Evolutionary conservation across 768 basidiomycete species (phyloP).

Genomic region (Podaxis sp.): DNA sequence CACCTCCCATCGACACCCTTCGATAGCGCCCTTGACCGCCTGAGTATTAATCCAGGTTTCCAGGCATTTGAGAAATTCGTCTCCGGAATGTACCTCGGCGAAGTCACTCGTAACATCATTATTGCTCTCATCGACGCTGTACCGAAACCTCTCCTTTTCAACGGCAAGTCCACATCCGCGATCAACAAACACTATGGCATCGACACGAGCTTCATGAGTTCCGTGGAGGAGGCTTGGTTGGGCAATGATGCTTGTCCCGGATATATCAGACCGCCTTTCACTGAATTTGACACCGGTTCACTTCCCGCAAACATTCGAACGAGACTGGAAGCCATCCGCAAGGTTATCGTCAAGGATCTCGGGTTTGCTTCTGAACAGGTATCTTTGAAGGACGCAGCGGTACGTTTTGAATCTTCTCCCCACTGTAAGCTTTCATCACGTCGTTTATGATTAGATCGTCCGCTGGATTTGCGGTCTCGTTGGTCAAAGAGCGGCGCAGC

Average conservation of each 20-base stretch:
- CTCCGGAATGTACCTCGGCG: slow-evolving; percentile 98
- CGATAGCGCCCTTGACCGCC: slow-evolving; percentile 89
- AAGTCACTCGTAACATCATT: slow-evolving; percentile 83
- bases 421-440: background rate
- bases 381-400: slow-evolving; percentile 53
- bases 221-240: slow-evolving; percentile 74
- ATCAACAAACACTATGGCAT: slow-evolving; percentile 93
- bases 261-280: slow-evolving; percentile 31
- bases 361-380: slow-evolving; percentile 54
- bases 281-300: slow-evolving; percentile 27
- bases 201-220: slow-evolving; percentile 90
- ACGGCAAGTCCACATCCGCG: slow-evolving; percentile 62
- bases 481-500: slow-evolving; percentile 72
- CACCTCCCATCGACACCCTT: slow-evolving; percentile 85
- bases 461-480: slow-evolving; percentile 78
- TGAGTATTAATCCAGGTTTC: slow-evolving; percentile 87
- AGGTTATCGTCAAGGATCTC: slow-evolving; percentile 59
- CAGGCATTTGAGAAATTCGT: slow-evolving; percentile 99
- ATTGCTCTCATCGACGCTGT: slow-evolving; percentile 76
- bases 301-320: slow-evolving; percentile 25
- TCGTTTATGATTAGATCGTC: slow-evolving; percentile 52
- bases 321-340: slow-evolving; percentile 51
- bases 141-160: slow-evolving; percentile 71
- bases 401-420: slow-evolving; percentile 17
- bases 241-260: slow-evolving; percentile 28